These are phyloP conservation scores for Leptomonas seymouri DNA, from an alignment of 208 protist species.

Conservation along the genomic window DNA sequence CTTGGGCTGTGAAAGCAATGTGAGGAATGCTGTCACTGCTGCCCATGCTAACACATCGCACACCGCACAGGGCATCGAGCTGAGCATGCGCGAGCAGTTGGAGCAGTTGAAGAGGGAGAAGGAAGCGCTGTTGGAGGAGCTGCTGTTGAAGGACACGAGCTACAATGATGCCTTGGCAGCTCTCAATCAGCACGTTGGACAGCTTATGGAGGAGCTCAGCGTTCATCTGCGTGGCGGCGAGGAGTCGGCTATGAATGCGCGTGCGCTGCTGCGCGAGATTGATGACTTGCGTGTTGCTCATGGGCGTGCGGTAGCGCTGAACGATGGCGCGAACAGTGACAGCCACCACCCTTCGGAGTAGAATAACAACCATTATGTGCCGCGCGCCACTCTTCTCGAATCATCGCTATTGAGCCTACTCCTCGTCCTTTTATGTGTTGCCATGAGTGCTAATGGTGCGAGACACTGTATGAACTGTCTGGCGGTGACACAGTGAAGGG, in stretches of 20 bases:
- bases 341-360: not conserved
- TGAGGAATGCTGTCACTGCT: too few species aligned
- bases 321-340: not conserved
- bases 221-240: conserved; percentile 45
- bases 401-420: too few species aligned
- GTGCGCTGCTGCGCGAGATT: conserved; percentile 50
- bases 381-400: too few species aligned
- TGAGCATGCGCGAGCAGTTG: conserved; percentile 45
- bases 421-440: too few species aligned
- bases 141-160: conserved; percentile 35
- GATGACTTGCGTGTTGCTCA: conserved; percentile 36
- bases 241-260: conserved; percentile 46
- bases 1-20: not conserved
- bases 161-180: conserved; percentile 45
- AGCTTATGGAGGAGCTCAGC: conserved; percentile 58
- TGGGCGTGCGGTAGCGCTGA: conserved; percentile 1
- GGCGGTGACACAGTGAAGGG: too few species aligned
- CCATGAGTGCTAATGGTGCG: too few species aligned
- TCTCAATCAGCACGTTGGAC: conserved; percentile 49
- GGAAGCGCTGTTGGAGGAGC: conserved; percentile 54
- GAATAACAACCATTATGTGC: too few species aligned
- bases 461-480: too few species aligned
- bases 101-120: conserved; percentile 70
- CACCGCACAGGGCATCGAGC: conserved; percentile 2
- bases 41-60: too few species aligned